Conservation (phyloP, 352 stramenopile species). For the Nothophytophthora sp. region DNA sequence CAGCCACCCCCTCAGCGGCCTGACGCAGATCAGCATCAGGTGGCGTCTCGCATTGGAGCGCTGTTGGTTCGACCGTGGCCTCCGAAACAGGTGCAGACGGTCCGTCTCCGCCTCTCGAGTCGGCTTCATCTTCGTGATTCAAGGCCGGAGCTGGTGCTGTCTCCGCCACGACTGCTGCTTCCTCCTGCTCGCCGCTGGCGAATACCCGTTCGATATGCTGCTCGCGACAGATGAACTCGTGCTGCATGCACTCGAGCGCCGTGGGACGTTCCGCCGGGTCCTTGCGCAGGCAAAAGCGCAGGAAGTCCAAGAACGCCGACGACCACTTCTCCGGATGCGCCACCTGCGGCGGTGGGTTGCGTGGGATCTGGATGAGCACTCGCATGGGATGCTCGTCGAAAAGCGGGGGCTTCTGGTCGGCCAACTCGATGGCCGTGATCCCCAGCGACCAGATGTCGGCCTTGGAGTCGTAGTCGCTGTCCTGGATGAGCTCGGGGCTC, state of each 20-base stretch:
- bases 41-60: no score
- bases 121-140: neutral
- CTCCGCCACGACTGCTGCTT: neutral
- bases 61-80: no score
- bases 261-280: conserved; percentile 70
- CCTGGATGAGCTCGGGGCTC: conserved; percentile 93
- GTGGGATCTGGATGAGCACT: conserved; percentile 74
- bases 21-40: no score
- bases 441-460: conserved; percentile 91
- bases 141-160: neutral
- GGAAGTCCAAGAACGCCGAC: conserved; percentile 78
- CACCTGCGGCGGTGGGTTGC: conserved; percentile 81
- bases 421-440: conserved; percentile 92
- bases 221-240: conserved; percentile 82
- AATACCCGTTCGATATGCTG: conserved; percentile 42
- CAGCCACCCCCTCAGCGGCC: neutral
- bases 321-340: conserved; percentile 79
- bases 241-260: conserved; percentile 89
- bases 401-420: conserved; percentile 89
- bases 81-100: no score
- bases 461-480: conserved; percentile 91
- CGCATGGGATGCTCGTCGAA: conserved; percentile 92
- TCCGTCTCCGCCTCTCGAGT: no score
- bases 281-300: conserved; percentile 82
- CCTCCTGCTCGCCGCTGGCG: conserved; percentile 11